Evolutionary conservation across 2,329 filamentous ascomycete species (phyloP).

Genomic region (Cadophora malorum): DNA sequence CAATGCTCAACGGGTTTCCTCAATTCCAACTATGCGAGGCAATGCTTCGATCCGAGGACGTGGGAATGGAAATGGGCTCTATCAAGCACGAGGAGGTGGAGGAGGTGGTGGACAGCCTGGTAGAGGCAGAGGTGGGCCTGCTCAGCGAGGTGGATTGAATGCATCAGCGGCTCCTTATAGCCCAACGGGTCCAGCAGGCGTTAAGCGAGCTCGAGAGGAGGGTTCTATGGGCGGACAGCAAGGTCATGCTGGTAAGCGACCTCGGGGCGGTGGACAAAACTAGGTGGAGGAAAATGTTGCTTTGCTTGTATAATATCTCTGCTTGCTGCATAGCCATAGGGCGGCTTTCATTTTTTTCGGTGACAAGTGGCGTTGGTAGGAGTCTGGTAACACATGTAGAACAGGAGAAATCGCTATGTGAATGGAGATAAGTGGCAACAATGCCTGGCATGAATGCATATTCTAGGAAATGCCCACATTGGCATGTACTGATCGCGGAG

Average conservation of each 20-base stretch:
- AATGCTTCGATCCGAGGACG: conserved; percentile 36
- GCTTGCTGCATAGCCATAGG: conserved; percentile 37
- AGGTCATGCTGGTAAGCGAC: conserved; percentile 52
- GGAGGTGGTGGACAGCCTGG: conserved; percentile 32
- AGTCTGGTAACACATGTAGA: conserved; percentile 22
- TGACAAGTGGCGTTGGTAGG: conserved; percentile 24
- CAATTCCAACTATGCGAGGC: conserved; percentile 43
- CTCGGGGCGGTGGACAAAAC: conserved; percentile 48
- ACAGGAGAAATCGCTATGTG: conserved; percentile 24
- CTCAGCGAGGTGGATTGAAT: conserved; percentile 44
- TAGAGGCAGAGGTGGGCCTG: conserved; percentile 41
- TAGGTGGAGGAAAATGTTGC: conserved; percentile 25
- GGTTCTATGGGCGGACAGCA: conserved; percentile 42
- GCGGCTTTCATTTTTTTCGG: conserved; percentile 39
- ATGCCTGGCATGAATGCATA: background rate
- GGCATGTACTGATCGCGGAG: background rate
- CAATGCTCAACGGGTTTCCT: conserved; percentile 36
- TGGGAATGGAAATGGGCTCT: conserved; percentile 37
- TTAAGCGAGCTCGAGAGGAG: conserved; percentile 44
- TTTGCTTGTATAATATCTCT: conserved; percentile 43
- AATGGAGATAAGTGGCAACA: conserved; percentile 17
- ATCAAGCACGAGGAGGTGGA: conserved; percentile 33
- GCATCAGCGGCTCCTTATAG: conserved; percentile 42
- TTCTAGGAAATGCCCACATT: background rate
- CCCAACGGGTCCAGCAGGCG: conserved; percentile 39